These are phyloP conservation scores for Euphorbia pulcherrima DNA, from an alignment of 345 rosid species.

Conservation along the genomic window DNA sequence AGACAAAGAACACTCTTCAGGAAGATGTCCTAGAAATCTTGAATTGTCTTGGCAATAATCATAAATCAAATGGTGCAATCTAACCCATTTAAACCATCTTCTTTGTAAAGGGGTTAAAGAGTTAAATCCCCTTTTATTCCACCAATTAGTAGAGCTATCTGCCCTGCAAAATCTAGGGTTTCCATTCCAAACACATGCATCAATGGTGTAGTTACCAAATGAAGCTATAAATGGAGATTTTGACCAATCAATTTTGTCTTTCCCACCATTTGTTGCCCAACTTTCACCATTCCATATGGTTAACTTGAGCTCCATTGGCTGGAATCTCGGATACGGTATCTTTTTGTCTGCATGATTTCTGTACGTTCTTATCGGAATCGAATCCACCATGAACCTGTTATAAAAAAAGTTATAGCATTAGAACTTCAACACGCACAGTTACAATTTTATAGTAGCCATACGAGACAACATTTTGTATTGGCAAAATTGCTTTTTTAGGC, in stretches of 20 bases:
- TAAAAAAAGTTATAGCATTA: too few relatives aligned
- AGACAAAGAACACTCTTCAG: slow-evolving; percentile 71
- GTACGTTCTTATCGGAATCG: slow-evolving; percentile 62
- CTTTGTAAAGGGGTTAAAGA: slow-evolving; percentile 49
- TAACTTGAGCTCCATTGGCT: slow-evolving; percentile 60
- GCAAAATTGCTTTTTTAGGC: too few relatives aligned
- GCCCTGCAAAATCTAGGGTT: slow-evolving; percentile 56
- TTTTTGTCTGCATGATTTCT: slow-evolving; percentile 74
- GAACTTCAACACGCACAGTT: too few relatives aligned
- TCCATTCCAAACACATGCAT: slow-evolving; percentile 70
- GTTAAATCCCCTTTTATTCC: slow-evolving; percentile 49
- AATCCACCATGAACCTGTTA: slow-evolving; percentile 71
- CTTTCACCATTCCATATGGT: slow-evolving; percentile 84
- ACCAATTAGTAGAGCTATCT: slow-evolving; percentile 55
- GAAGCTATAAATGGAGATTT: slow-evolving; percentile 68
- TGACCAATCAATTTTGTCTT: slow-evolving; percentile 71
- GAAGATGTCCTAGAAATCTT: slow-evolving; percentile 66
- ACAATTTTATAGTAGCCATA: too few relatives aligned
- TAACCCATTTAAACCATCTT: slow-evolving; percentile 82
- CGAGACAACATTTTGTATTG: too few relatives aligned
- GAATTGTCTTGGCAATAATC: slow-evolving; percentile 67
- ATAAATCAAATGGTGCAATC: slow-evolving; percentile 65
- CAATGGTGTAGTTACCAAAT: slow-evolving; percentile 56
- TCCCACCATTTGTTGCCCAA: slow-evolving; percentile 88
- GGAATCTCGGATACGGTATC: slow-evolving; percentile 64